These are phyloP conservation scores for Amylocystis lapponica DNA, from an alignment of 768 basidiomycete genomes.

Conservation along the genomic window DNA sequence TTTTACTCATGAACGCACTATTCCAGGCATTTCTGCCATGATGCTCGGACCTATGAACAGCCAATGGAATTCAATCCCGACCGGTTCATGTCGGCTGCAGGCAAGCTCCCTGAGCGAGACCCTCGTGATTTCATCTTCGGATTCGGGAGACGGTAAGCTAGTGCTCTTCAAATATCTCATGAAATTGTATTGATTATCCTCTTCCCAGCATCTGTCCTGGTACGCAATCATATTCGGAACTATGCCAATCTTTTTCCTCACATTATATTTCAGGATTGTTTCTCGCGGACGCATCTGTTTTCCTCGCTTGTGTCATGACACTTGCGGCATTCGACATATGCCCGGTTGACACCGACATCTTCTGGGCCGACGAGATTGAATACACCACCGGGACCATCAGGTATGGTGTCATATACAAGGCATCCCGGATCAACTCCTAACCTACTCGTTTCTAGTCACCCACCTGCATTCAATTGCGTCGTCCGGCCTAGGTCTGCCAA, in stretches of 20 bases:
- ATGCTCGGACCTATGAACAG: constrained; percentile 26
- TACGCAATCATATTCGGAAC: neutral
- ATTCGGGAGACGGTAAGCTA: constrained; percentile 23
- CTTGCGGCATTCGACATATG: constrained; percentile 26
- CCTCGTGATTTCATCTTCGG: constrained; percentile 23
- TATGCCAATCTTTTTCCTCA: constrained; percentile 4
- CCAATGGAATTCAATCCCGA: constrained; percentile 31
- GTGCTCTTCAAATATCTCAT: neutral
- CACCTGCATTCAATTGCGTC: constrained; percentile 20
- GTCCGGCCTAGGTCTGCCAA: constrained; percentile 24
- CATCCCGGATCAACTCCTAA: neutral
- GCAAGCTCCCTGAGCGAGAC: constrained; percentile 18
- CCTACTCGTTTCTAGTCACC: constrained; percentile 21
- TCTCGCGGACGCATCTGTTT: constrained; percentile 28
- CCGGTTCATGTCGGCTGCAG: constrained; percentile 19
- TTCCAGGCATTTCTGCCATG: constrained; percentile 22
- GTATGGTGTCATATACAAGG: constrained; percentile 8
- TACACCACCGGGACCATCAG: constrained; percentile 21
- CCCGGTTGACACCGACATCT: too few species aligned
- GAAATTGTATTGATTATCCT: neutral
- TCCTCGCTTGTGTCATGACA: constrained; percentile 22
- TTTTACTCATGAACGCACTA: too few species aligned
- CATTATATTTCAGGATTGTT: constrained; percentile 21
- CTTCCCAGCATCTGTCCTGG: constrained; percentile 15
- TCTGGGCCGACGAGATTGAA: too few species aligned